phyloP scores from a whole-genome alignment of 108 stramenopile genomes.

The Cyclostephanos invisitatus region DNA sequence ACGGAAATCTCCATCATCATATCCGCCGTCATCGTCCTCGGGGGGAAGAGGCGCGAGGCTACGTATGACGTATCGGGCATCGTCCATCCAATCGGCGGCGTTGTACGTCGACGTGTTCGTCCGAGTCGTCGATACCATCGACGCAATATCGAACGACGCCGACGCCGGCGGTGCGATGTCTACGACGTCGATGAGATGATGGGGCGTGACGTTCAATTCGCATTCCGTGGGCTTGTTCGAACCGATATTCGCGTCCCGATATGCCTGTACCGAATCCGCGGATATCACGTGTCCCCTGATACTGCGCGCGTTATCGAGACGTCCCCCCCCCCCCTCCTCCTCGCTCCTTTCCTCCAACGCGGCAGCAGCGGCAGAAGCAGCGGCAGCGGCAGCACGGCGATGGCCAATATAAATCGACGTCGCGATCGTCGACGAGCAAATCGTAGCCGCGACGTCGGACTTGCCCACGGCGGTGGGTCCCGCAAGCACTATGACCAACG shows the following conservation, averaged over 20 bases:
- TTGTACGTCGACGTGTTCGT: slow-evolving; percentile 57
- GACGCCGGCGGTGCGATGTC: slow-evolving; percentile 33
- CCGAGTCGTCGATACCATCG: background rate
- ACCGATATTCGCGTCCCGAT: slow-evolving; percentile 88
- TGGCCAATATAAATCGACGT: slow-evolving; percentile 18
- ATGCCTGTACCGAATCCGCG: slow-evolving; percentile 95
- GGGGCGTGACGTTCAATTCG: slow-evolving; percentile 81
- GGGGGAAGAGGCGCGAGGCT: slow-evolving; percentile 31
- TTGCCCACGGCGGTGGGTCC: slow-evolving; percentile 95
- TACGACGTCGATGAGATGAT: slow-evolving; percentile 87
- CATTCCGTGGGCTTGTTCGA: slow-evolving; percentile 91
- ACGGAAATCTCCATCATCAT: background rate
- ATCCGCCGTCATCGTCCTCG: background rate
- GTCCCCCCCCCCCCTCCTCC: background rate
- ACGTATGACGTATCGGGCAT: slow-evolving; percentile 62
- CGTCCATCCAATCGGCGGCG: slow-evolving; percentile 90
- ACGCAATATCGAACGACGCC: background rate
- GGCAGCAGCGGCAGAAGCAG: too few species aligned
- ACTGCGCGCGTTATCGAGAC: background rate
- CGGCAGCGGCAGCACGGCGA: too few species aligned
- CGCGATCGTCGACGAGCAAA: slow-evolving; percentile 59
- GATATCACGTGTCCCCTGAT: slow-evolving; percentile 75
- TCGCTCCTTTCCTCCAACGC: background rate
- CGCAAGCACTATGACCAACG: slow-evolving; percentile 76
- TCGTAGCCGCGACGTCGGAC: slow-evolving; percentile 77